phyloP scores from a whole-genome alignment of 2,329 filamentous ascomycete species.

The Ophiostoma tasmaniense region DNA sequence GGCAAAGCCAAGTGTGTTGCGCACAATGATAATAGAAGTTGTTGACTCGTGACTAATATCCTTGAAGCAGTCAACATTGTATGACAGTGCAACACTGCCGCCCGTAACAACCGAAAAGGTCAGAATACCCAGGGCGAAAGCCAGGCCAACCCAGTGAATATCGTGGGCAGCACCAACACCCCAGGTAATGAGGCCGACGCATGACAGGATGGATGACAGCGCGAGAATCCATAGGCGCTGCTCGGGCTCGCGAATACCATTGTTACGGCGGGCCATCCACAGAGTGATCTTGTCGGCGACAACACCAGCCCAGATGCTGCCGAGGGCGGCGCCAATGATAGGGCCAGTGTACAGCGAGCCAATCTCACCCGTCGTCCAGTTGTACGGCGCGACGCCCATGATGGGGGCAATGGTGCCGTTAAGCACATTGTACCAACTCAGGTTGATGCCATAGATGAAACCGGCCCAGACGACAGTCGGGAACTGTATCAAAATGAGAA shows the following conservation, averaged over 20 bases:
- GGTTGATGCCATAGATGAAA: conserved; percentile 25
- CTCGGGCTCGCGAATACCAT: conserved; percentile 30
- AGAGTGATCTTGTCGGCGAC: conserved; percentile 22
- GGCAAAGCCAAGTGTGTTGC: conserved; percentile 25
- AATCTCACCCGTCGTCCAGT: conserved; percentile 21
- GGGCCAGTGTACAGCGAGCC: conserved; percentile 21
- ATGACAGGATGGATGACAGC: conserved; percentile 22
- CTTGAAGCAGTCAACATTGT: conserved; percentile 35
- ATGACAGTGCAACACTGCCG: conserved; percentile 32
- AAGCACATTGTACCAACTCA: conserved; percentile 25
- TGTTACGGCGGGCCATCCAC: conserved; percentile 33
- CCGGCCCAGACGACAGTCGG: conserved; percentile 20
- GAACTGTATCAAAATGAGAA: conserved; percentile 15
- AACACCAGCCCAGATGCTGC: conserved; percentile 21
- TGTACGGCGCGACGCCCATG: conserved; percentile 22
- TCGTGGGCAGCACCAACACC: conserved; percentile 37
- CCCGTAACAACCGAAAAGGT: conserved; percentile 33
- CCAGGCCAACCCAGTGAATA: conserved; percentile 35
- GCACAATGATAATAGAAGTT: conserved; percentile 24
- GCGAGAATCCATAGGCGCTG: conserved; percentile 26
- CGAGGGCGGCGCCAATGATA: conserved; percentile 22
- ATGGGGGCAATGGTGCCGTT: conserved; percentile 23
- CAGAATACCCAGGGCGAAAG: conserved; percentile 34
- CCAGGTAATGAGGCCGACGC: conserved; percentile 37
- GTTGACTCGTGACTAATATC: conserved; percentile 24